These are phyloP conservation scores for Cadophora sp. DNA, from an alignment of 2,329 filamentous ascomycete genomes.

Conservation along the genomic window DNA sequence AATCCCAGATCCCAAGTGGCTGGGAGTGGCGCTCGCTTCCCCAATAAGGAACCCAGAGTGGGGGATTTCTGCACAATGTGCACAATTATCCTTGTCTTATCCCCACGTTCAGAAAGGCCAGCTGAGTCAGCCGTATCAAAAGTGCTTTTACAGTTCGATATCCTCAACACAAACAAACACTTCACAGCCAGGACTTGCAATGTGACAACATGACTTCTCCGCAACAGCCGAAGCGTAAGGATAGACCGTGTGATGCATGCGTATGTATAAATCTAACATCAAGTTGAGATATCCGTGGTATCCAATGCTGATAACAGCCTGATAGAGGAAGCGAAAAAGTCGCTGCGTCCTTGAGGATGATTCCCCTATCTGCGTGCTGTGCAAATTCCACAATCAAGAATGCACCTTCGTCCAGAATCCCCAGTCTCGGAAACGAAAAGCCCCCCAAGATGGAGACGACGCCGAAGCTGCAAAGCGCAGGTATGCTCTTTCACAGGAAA, in stretches of 20 bases:
- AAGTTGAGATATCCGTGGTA: not conserved
- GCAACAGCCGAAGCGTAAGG: conserved; percentile 77
- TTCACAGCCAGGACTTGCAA: not conserved
- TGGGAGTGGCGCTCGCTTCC: conserved; percentile 4
- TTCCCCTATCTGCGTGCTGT: conserved; percentile 73
- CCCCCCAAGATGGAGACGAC: conserved; percentile 60
- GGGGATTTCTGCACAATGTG: conserved; percentile 8
- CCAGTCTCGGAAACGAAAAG: conserved; percentile 78
- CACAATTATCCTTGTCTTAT: conserved; percentile 13
- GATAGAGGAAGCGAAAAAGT: conserved; percentile 42
- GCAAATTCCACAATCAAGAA: conserved; percentile 76
- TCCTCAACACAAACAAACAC: not conserved
- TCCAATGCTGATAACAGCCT: conserved; percentile 17
- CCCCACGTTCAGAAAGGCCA: not conserved
- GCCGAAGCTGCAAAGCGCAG: conserved; percentile 36
- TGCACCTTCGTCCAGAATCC: conserved; percentile 80
- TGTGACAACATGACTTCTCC: conserved; percentile 61
- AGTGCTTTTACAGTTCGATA: conserved; percentile 5
- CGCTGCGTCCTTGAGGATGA: conserved; percentile 79
- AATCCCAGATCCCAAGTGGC: conserved; percentile 4
- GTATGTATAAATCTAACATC: conserved; percentile 31
- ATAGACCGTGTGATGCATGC: conserved; percentile 70
- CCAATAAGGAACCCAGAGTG: conserved; percentile 5
- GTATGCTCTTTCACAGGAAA: conserved; percentile 22
- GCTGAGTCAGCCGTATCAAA: conserved; percentile 13